Percentiles rank a stretch among this genome's conserved stretches.
phyloP scores from a whole-genome alignment of 495 filamentous ascomycete species.

The Opeltia flavorubescens region DNA sequence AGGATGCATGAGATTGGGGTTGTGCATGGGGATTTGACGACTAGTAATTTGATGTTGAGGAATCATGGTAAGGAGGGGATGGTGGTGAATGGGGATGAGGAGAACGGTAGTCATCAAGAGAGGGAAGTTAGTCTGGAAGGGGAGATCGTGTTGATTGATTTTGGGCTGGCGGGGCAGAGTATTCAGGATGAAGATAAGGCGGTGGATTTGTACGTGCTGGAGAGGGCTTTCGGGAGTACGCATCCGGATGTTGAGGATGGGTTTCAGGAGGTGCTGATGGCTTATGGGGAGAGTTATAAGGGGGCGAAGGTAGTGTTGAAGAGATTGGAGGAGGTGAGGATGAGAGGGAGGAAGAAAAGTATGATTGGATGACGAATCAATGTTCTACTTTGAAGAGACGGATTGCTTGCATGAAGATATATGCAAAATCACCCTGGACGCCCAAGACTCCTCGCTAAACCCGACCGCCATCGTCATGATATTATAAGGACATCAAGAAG shows the following conservation, averaged over 20 bases:
- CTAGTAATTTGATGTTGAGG: slow-evolving; percentile 88
- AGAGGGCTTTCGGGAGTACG: slow-evolving; percentile 90
- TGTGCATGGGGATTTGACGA: slow-evolving; percentile 91
- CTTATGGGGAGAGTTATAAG: slow-evolving; percentile 46
- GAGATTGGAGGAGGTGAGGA: slow-evolving; percentile 82
- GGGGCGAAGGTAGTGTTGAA: slow-evolving; percentile 48
- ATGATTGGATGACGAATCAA: slow-evolving; percentile 69
- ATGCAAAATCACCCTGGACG: neutral
- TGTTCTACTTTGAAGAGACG: neutral
- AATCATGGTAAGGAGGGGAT: neutral
- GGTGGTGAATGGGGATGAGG: slow-evolving; percentile 8
- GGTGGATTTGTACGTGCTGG: slow-evolving; percentile 92
- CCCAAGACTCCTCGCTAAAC: neutral
- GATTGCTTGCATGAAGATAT: neutral
- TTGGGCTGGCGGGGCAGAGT: slow-evolving; percentile 76
- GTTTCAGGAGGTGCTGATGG: slow-evolving; percentile 50
- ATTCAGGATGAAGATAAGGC: slow-evolving; percentile 84
- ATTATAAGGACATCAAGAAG: neutral
- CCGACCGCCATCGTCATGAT: neutral
- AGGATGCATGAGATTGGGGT: slow-evolving; percentile 67
- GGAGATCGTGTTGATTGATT: slow-evolving; percentile 86
- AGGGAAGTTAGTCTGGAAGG: slow-evolving; percentile 31
- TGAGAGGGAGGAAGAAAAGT: slow-evolving; percentile 93
- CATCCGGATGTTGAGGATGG: slow-evolving; percentile 74
- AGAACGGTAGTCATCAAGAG: slow-evolving; percentile 22